Percentiles rank a stretch among this genome's conserved stretches.
phyloP scores from a whole-genome alignment of 1,284 basidiomycete species.

The Heterobasidion irregulare region DNA sequence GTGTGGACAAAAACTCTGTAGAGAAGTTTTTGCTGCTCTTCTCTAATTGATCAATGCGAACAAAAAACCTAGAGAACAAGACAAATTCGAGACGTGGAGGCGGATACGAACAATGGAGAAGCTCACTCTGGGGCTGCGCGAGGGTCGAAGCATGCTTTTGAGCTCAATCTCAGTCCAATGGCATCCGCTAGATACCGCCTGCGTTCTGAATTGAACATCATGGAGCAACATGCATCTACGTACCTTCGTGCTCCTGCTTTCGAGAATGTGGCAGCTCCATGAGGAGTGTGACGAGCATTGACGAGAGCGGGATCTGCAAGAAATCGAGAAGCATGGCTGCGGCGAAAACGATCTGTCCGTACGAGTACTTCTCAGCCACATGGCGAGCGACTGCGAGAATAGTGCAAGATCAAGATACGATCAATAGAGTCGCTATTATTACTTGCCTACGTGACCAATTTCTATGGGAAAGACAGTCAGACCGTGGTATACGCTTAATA shows the following conservation, averaged over 20 bases:
- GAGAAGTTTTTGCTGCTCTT: conserved; percentile 17
- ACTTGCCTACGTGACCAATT: conserved; percentile 76
- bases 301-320: conserved; percentile 27
- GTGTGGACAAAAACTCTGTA: conserved; percentile 58
- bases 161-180: conserved; percentile 66
- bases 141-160: conserved; percentile 80
- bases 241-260: conserved; percentile 75
- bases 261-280: conserved; percentile 81
- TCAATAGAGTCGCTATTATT: conserved; percentile 6
- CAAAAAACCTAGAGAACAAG: conserved; percentile 48
- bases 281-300: conserved; percentile 42
- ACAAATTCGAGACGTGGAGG: neutral
- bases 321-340: conserved; percentile 29
- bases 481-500: conserved; percentile 34
- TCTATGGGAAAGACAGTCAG: conserved; percentile 35
- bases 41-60: conserved; percentile 50
- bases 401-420: neutral
- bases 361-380: conserved; percentile 60
- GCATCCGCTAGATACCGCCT: conserved; percentile 47
- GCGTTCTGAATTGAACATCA: neutral
- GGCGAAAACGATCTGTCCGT: conserved; percentile 33
- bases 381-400: conserved; percentile 63
- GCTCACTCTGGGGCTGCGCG: conserved; percentile 62
- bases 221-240: conserved; percentile 3
- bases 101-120: neutral